phyloP scores from a whole-genome alignment of 2,329 filamentous ascomycete genomes.

The Trichoderma endophyticum region DNA sequence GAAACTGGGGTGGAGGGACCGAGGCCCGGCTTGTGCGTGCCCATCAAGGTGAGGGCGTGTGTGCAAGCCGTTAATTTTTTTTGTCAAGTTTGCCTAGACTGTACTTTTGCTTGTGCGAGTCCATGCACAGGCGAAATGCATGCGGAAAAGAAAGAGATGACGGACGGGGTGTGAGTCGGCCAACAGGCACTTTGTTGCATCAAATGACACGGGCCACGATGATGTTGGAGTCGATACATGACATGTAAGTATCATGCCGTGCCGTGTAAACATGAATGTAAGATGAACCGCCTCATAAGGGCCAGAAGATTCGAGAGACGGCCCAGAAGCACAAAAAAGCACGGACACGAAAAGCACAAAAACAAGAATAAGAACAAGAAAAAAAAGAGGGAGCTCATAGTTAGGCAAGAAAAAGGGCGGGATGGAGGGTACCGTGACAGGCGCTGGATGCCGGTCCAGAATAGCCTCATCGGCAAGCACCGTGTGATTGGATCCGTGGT shows the following conservation, averaged over 20 bases:
- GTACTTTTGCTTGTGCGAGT: neutral
- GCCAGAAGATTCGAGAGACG: neutral
- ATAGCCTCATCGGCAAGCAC: neutral
- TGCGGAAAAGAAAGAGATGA: neutral
- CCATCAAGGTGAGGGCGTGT: neutral
- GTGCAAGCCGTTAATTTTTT: neutral
- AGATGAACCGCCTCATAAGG: neutral
- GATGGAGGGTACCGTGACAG: slow-evolving; percentile 13
- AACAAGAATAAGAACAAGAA: neutral
- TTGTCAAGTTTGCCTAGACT: neutral
- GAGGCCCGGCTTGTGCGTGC: neutral
- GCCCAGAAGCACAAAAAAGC: neutral
- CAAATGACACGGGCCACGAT: neutral
- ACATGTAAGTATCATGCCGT: neutral
- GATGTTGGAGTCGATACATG: neutral
- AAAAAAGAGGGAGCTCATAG: neutral
- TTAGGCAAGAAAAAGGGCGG: neutral
- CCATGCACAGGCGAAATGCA: neutral
- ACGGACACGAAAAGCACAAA: neutral
- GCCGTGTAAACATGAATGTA: neutral
- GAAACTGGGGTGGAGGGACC: neutral
- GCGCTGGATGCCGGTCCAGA: slow-evolving; percentile 7
- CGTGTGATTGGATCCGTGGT: slow-evolving; percentile 7
- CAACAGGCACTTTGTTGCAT: neutral
- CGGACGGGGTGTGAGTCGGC: neutral